These are phyloP conservation scores for Erythrophleum fordii DNA, from an alignment of 306 rosid species.

Conservation along the genomic window DNA sequence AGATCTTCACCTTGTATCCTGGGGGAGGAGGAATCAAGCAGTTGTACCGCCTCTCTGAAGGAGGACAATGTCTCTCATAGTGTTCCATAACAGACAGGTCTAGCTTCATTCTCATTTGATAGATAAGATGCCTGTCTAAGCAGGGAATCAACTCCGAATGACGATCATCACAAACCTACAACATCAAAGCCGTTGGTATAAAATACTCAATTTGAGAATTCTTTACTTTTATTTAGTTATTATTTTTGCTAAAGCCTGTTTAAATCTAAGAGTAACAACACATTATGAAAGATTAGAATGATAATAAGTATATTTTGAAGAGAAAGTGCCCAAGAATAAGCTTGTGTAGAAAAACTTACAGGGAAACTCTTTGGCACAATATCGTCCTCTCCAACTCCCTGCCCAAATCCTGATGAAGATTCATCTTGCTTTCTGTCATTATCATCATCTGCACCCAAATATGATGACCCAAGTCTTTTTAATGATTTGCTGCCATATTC, in stretches of 20 bases:
- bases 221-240: too few species aligned
- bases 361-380: slow-evolving; percentile 45
- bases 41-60: slow-evolving; percentile 78
- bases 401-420: slow-evolving; percentile 33
- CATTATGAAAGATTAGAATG: neutral
- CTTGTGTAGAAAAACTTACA: slow-evolving; percentile 36
- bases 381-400: slow-evolving; percentile 39
- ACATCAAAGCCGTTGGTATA: slow-evolving; percentile 14
- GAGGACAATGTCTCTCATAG: slow-evolving; percentile 91
- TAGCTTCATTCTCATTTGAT: slow-evolving; percentile 84
- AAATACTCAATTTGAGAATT: too few species aligned
- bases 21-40: slow-evolving; percentile 97
- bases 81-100: slow-evolving; percentile 92
- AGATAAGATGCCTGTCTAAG: slow-evolving; percentile 87
- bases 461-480: slow-evolving; percentile 50
- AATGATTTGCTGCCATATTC: slow-evolving; percentile 50
- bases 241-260: too few species aligned
- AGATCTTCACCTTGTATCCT: slow-evolving; percentile 70
- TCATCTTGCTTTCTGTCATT: slow-evolving; percentile 44
- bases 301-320: neutral
- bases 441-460: slow-evolving; percentile 50
- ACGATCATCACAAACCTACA: slow-evolving; percentile 52
- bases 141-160: slow-evolving; percentile 88
- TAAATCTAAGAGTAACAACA: neutral
- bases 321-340: neutral